phyloP scores from a whole-genome alignment of 2,329 filamentous ascomycete genomes.

The Sclerotinia trifoliorum region DNA sequence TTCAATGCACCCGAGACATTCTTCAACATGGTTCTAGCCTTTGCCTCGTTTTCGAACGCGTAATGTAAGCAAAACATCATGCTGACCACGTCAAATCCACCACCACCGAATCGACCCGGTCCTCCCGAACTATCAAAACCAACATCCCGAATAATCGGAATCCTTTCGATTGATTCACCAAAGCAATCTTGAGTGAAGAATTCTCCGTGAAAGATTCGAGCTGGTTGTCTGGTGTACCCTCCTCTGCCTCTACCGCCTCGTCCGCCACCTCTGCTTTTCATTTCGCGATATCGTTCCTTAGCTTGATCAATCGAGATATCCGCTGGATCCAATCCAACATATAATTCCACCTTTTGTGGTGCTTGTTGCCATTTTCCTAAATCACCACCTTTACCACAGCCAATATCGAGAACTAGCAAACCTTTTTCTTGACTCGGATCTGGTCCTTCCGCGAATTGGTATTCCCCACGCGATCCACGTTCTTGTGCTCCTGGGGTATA shows the following conservation, averaged over 20 bases:
- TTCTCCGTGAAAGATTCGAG: constrained; percentile 74
- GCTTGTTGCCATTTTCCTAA: constrained; percentile 94
- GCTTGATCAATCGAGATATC: constrained; percentile 92
- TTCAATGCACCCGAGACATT: constrained; percentile 90
- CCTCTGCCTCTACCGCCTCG: constrained; percentile 54
- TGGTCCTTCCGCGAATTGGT: constrained; percentile 38
- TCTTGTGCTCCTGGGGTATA: constrained; percentile 61
- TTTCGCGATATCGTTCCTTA: constrained; percentile 73
- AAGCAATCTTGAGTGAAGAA: constrained; percentile 94
- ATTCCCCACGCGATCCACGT: constrained; percentile 50
- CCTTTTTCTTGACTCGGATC: constrained; percentile 46
- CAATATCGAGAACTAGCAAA: constrained; percentile 85
- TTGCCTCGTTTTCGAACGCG: constrained; percentile 88
- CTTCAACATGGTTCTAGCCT: constrained; percentile 85
- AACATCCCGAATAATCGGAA: constrained; percentile 79
- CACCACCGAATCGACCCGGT: constrained; percentile 67
- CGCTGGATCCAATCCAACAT: constrained; percentile 91
- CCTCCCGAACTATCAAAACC: constrained; percentile 71
- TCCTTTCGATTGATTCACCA: constrained; percentile 75
- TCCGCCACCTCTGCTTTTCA: constrained; percentile 60
- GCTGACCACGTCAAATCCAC: constrained; percentile 91
- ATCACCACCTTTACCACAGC: constrained; percentile 95
- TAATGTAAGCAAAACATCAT: constrained; percentile 99
- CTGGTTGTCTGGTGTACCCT: constrained; percentile 48
- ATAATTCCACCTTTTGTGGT: constrained; percentile 85